phyloP scores from a whole-genome alignment of 148 eudicot species.

The Amaranthus cruentus region DNA sequence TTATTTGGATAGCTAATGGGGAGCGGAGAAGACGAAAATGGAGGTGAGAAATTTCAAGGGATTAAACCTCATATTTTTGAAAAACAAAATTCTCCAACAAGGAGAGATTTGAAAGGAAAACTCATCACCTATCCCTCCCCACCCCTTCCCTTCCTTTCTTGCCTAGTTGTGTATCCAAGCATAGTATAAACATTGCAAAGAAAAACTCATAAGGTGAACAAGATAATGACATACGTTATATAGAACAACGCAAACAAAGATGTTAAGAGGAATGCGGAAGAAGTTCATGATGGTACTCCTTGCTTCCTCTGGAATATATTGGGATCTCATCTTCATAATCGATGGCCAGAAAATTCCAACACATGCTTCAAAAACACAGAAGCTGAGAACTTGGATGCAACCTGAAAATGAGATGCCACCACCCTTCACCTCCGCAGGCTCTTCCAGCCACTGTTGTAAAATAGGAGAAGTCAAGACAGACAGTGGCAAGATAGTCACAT shows the following conservation, averaged over 20 bases:
- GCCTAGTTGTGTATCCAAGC: too few relatives aligned
- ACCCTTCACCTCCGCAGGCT: conserved; percentile 53
- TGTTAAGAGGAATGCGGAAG: conserved; percentile 95
- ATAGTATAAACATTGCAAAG: neutral
- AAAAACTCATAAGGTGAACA: conserved; percentile 6
- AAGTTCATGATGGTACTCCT: conserved; percentile 99
- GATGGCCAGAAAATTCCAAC: conserved; percentile 99
- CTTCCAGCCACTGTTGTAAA: conserved; percentile 56
- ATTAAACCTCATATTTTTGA: too few relatives aligned
- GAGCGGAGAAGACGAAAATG: too few relatives aligned
- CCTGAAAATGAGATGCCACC: conserved; percentile 81
- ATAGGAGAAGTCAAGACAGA: conserved; percentile 19
- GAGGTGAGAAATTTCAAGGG: too few relatives aligned
- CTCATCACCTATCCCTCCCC: too few relatives aligned
- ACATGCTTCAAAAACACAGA: conserved; percentile 89
- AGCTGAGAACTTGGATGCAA: conserved; percentile 82
- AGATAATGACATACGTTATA: conserved; percentile 61
- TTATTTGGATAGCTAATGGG: too few relatives aligned
- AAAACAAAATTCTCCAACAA: too few relatives aligned
- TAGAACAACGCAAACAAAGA: conserved; percentile 88
- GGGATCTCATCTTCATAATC: conserved; percentile 99
- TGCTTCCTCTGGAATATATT: conserved; percentile 98
- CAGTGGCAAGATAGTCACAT: conserved; percentile 6
- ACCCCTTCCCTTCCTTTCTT: too few relatives aligned
- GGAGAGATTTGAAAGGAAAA: too few relatives aligned